These are phyloP conservation scores for Alternaria dauci DNA, from an alignment of 2,329 filamentous ascomycete genomes.

Conservation along the genomic window DNA sequence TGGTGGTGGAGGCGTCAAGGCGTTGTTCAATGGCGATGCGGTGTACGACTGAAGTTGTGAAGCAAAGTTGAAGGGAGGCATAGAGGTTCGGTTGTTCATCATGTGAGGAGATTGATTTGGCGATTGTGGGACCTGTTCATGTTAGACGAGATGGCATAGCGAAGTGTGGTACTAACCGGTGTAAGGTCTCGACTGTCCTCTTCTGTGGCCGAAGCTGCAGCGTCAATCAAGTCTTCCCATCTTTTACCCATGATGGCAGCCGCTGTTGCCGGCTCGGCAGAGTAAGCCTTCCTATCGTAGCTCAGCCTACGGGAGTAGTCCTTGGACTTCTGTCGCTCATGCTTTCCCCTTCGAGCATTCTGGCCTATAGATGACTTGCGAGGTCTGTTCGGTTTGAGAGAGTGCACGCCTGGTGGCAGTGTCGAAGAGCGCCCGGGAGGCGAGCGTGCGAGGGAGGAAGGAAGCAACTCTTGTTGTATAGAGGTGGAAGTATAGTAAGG, in stretches of 20 bases:
- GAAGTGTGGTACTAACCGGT: conserved; percentile 68
- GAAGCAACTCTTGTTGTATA: conserved; percentile 77
- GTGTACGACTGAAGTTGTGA: conserved; percentile 73
- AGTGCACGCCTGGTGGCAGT: conserved; percentile 80
- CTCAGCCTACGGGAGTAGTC: conserved; percentile 77
- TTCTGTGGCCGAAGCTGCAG: conserved; percentile 90
- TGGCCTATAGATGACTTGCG: conserved; percentile 89
- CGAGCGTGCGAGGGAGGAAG: conserved; percentile 81
- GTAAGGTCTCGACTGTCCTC: conserved; percentile 89
- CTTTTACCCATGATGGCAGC: conserved; percentile 79
- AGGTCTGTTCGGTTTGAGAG: conserved; percentile 74
- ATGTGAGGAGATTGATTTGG: conserved; percentile 62
- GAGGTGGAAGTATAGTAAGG: conserved; percentile 59
- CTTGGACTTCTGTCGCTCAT: conserved; percentile 82
- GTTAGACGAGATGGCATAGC: conserved; percentile 27
- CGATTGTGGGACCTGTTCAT: conserved; percentile 56
- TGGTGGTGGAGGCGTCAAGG: conserved; percentile 78
- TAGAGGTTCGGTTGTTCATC: conserved; percentile 63
- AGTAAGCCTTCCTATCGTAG: conserved; percentile 81
- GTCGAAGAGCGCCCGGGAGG: conserved; percentile 89
- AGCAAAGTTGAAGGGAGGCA: conserved; percentile 63
- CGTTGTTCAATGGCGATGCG: conserved; percentile 88
- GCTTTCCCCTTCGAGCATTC: conserved; percentile 75
- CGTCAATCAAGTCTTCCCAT: conserved; percentile 97
- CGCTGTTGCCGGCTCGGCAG: conserved; percentile 81